Conservation (phyloP, 2,329 filamentous ascomycete species). For the Aspergillus intermedius region DNA sequence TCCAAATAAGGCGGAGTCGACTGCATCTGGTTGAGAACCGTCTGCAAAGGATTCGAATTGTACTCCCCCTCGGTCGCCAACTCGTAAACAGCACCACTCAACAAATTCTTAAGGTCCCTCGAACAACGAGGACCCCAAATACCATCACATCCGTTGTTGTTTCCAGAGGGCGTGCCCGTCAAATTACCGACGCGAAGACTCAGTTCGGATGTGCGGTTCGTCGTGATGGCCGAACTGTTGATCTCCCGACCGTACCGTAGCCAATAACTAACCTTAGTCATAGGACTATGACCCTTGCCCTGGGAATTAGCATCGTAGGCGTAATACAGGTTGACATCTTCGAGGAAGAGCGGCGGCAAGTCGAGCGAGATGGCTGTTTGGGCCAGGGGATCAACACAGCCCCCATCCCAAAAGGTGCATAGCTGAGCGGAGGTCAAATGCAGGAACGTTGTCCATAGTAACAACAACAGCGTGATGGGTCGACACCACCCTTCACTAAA, state of each 20-base stretch:
- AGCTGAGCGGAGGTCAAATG: slow-evolving; percentile 22
- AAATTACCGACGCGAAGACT: slow-evolving; percentile 32
- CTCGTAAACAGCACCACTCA: slow-evolving; percentile 22
- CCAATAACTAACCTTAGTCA: slow-evolving; percentile 34
- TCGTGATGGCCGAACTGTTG: slow-evolving; percentile 19
- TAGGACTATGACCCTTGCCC: slow-evolving; percentile 26
- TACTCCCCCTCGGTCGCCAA: slow-evolving; percentile 20
- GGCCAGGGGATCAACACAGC: slow-evolving; percentile 33
- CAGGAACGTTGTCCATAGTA: slow-evolving; percentile 15
- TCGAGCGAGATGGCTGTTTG: slow-evolving; percentile 29
- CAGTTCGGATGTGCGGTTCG: slow-evolving; percentile 32
- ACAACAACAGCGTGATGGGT: slow-evolving; percentile 9
- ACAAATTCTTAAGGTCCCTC: slow-evolving; percentile 20
- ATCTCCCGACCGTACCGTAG: slow-evolving; percentile 26
- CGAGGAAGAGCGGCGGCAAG: slow-evolving; percentile 29
- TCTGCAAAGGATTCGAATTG: slow-evolving; percentile 25
- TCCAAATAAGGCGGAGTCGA: slow-evolving; percentile 14
- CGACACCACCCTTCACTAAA: slow-evolving; percentile 8
- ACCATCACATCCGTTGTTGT: slow-evolving; percentile 32
- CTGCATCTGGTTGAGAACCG: slow-evolving; percentile 23
- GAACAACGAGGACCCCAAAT: slow-evolving; percentile 32
- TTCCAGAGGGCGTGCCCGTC: slow-evolving; percentile 27
- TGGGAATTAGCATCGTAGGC: slow-evolving; percentile 27
- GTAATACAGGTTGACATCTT: slow-evolving; percentile 29
- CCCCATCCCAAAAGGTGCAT: slow-evolving; percentile 30